These are phyloP conservation scores for Decorospora gaudefroyi DNA, from an alignment of 2,329 filamentous ascomycete genomes.

Conservation along the genomic window DNA sequence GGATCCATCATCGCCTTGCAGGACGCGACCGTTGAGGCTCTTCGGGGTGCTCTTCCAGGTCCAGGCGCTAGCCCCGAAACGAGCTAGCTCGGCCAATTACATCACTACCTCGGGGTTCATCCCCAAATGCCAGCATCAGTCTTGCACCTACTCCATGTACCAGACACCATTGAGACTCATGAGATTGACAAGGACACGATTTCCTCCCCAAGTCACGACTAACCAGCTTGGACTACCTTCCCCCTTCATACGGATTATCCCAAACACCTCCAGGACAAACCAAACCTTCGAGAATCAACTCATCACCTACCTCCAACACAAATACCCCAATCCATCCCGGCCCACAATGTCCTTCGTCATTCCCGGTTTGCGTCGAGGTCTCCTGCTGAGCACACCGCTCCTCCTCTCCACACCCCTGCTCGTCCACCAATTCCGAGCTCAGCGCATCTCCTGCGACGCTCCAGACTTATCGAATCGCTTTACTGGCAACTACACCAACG, in stretches of 20 bases:
- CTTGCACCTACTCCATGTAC: slow-evolving; percentile 20
- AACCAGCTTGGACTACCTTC: slow-evolving; percentile 1
- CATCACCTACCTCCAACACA: slow-evolving; percentile 24
- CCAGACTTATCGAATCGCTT: slow-evolving; percentile 40
- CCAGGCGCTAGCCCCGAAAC: slow-evolving; percentile 28
- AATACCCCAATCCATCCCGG: slow-evolving; percentile 12
- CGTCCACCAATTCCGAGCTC: slow-evolving; percentile 30
- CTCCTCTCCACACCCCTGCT: slow-evolving; percentile 43
- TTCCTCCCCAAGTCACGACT: not conserved
- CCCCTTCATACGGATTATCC: slow-evolving; percentile 1
- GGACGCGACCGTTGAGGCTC: slow-evolving; percentile 24
- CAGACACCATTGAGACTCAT: slow-evolving; percentile 19
- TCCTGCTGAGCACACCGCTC: slow-evolving; percentile 45
- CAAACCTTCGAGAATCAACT: slow-evolving; percentile 24
- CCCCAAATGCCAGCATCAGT: slow-evolving; percentile 9
- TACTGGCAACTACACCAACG: slow-evolving; percentile 42
- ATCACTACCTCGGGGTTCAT: slow-evolving; percentile 32
- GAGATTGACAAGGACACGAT: slow-evolving; percentile 1
- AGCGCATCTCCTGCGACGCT: slow-evolving; percentile 46
- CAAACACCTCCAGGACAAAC: slow-evolving; percentile 3
- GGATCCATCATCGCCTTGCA: slow-evolving; percentile 28
- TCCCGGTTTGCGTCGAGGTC: slow-evolving; percentile 47
- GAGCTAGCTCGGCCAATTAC: slow-evolving; percentile 39
- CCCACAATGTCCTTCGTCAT: slow-evolving; percentile 48
- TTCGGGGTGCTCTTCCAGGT: slow-evolving; percentile 33